These are phyloP conservation scores for Microdochium bolleyi DNA, from an alignment of 2,329 filamentous ascomycete species.

Conservation along the genomic window DNA sequence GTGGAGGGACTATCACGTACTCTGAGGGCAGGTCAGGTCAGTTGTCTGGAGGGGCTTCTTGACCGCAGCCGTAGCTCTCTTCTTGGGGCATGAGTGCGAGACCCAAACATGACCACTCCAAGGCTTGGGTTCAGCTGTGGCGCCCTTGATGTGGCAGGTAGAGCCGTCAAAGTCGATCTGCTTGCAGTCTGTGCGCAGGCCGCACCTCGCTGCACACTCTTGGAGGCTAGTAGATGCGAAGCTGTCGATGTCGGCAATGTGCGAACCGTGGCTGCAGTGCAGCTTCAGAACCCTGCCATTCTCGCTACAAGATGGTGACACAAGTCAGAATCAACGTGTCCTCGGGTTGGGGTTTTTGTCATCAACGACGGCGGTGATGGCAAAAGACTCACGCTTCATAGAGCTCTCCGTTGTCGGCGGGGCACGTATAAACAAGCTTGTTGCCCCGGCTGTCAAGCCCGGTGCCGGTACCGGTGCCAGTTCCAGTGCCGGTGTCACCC, in stretches of 20 bases:
- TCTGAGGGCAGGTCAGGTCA: background rate
- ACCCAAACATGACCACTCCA: background rate
- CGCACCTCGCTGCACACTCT: background rate
- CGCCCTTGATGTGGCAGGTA: background rate
- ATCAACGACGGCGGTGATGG: background rate
- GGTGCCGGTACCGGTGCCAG: background rate
- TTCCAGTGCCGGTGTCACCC: background rate
- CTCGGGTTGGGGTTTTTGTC: background rate
- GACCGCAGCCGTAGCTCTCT: background rate
- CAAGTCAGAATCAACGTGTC: background rate
- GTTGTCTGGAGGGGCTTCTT: background rate
- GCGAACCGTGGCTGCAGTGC: background rate
- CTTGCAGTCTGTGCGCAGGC: background rate
- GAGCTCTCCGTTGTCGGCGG: background rate
- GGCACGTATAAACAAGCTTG: background rate
- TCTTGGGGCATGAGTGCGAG: background rate
- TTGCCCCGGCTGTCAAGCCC: background rate
- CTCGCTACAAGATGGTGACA: background rate
- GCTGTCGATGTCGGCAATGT: background rate
- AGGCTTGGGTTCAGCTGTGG: background rate
- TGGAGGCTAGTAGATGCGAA: background rate
- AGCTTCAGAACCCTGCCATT: background rate
- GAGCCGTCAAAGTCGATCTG: background rate
- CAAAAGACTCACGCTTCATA: background rate
- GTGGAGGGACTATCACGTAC: background rate